Conservation (phyloP, 2,329 filamentous ascomycete genomes). For the Exophiala alcalophila region DNA sequence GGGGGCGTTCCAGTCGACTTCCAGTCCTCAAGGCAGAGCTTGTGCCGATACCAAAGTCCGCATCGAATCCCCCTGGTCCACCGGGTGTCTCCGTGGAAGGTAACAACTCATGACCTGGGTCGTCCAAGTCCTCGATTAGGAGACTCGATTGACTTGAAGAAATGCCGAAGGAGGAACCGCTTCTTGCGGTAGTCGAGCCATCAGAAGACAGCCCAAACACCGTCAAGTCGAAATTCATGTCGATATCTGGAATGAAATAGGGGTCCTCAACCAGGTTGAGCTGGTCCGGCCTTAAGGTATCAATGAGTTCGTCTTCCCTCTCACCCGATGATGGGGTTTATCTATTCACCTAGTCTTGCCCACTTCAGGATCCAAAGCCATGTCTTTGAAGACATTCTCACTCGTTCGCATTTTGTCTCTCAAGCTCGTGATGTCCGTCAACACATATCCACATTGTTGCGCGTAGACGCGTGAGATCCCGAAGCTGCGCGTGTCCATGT, state of each 20-base stretch:
- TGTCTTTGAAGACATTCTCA: constrained; percentile 56
- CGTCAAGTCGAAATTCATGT: constrained; percentile 55
- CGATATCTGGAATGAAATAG: constrained; percentile 67
- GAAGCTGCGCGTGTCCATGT: constrained; percentile 51
- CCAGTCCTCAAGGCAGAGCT: constrained; percentile 38
- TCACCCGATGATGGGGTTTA: neutral
- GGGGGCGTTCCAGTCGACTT: constrained; percentile 31
- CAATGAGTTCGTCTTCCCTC: neutral
- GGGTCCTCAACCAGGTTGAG: constrained; percentile 80
- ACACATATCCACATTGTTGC: constrained; percentile 83
- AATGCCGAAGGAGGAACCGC: constrained; percentile 15
- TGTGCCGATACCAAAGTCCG: constrained; percentile 40
- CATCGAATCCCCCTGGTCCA: constrained; percentile 39
- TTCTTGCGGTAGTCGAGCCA: constrained; percentile 35
- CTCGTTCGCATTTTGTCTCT: constrained; percentile 70
- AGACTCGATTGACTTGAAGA: constrained; percentile 35
- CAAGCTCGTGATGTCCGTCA: constrained; percentile 73
- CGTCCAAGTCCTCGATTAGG: constrained; percentile 29
- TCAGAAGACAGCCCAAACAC: constrained; percentile 41
- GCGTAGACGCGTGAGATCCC: constrained; percentile 81
- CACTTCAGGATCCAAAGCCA: constrained; percentile 66
- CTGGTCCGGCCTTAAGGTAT: constrained; percentile 61
- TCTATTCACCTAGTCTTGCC: constrained; percentile 66
- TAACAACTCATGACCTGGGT: constrained; percentile 44
- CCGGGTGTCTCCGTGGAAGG: constrained; percentile 48